Percentiles rank a stretch among this genome's conserved stretches.
Conservation (phyloP, 139 green algal species). For the Marvania coccoides region DNA sequence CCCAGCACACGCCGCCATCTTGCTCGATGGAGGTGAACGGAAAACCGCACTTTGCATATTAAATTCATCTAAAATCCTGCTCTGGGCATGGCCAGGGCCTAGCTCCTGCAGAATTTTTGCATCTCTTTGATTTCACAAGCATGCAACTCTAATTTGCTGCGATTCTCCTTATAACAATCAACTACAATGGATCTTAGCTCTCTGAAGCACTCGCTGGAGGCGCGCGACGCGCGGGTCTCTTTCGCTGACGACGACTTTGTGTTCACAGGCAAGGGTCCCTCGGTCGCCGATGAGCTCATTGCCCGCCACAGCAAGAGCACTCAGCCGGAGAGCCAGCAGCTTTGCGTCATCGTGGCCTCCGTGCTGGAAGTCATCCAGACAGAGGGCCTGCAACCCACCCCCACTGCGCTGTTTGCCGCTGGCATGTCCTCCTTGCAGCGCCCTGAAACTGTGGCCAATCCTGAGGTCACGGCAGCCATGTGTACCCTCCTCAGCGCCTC, state of each 20-base stretch:
- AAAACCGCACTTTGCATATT: too few relatives aligned
- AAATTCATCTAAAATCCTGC: too few relatives aligned
- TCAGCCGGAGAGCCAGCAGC: conserved; percentile 62
- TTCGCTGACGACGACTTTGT: not conserved
- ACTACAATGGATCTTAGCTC: not conserved
- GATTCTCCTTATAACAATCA: too few relatives aligned
- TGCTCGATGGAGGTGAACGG: too few relatives aligned
- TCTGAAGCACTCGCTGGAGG: not conserved
- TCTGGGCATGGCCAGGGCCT: too few relatives aligned
- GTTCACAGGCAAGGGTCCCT: not conserved
- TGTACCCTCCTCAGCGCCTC: conserved; percentile 47
- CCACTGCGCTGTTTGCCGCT: conserved; percentile 74
- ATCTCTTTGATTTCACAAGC: not conserved
- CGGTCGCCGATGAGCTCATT: conserved; percentile 39
- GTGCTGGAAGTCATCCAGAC: conserved; percentile 55
- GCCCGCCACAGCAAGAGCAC: conserved; percentile 38
- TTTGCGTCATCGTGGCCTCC: conserved; percentile 54
- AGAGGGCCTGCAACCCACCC: conserved; percentile 49
- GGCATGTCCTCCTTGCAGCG: conserved; percentile 69
- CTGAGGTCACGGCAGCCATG: conserved; percentile 55
- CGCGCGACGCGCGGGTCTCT: not conserved
- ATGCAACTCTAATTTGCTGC: not conserved
- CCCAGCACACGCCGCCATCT: too few relatives aligned
- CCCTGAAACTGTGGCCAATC: conserved; percentile 25
- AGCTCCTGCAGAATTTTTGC: too few relatives aligned